Evolutionary conservation across 2,329 filamentous ascomycete species (phyloP), one percentile per base, ranked within the genome.

Genomic region (Scedosporium dehoogii): DNA sequence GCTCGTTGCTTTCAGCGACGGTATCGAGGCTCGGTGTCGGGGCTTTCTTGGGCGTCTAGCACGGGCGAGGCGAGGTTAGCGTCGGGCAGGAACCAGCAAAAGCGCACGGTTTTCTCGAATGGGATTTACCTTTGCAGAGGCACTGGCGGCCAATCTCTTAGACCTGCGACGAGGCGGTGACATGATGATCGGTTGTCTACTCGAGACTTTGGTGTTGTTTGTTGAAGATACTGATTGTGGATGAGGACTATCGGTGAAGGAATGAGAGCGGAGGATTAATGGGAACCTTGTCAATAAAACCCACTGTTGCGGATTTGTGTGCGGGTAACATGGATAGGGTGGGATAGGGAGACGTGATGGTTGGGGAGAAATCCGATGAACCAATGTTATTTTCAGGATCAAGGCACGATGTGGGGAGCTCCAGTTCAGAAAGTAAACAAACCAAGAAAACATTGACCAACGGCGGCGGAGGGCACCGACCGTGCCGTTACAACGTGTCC

Each of bases 1-100:
- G 27, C 62, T 81, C 78, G 62, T 76, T 71, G 60, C 70, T 70
- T 66, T 85, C 81, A 41, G 70, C 64, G 23, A 84, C 74, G 27
- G 79, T 76, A 10, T 72, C 68, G 38, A 79, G 74, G 62, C 69
- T 73, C 44, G 66, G 69, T 41, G 62, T 63, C 44, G 59, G 7
- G 25, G 59, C 25, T 33, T 60, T 60, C 44, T 41, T 60, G 14
- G 59, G 59, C 29, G 42, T 60, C 59, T 51, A 33, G 42, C 4
- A 51, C 14, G 6, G n/a, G 14, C 12, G 14, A 58, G 56, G 12
- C 23, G 16, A 58, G 21, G 42, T 29, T 16, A 51, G 25, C 14
- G 46, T 53, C 25, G 25, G 42, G 10, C 25, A 7, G 9, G 51
- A 60, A 29, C 23, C 12, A 41, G 44, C 25, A 27, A 51, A 29